Percentiles rank a stretch among this genome's conserved stretches.
Evolutionary conservation across 1,139 yeast species (phyloP).

Genomic region (Pichia sp.): DNA sequence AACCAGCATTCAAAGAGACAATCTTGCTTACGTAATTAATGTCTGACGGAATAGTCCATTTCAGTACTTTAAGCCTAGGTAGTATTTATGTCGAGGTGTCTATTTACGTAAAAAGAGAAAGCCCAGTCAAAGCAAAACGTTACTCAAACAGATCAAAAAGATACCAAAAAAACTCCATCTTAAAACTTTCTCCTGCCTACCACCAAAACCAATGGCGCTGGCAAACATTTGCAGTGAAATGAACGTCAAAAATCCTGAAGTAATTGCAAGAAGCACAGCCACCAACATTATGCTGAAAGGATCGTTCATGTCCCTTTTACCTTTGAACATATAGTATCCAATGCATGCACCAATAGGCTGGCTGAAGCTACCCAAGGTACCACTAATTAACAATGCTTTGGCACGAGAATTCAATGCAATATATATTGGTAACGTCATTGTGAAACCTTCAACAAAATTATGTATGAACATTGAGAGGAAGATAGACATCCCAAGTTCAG

Average conservation of each 20-base stretch:
- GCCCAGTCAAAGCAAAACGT: conserved; percentile 16
- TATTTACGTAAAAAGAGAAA: no score
- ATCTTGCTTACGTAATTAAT: neutral
- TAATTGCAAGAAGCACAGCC: conserved; percentile 65
- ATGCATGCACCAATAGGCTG: conserved; percentile 86
- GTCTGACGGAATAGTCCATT: neutral
- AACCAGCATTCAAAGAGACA: neutral
- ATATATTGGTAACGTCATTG: conserved; percentile 87
- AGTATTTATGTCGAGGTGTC: no score
- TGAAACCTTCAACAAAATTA: conserved; percentile 92
- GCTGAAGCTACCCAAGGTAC: conserved; percentile 72
- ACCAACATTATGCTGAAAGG: conserved; percentile 37
- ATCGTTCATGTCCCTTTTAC: conserved; percentile 29
- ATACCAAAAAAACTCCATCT: conserved; percentile 29
- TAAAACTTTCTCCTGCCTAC: conserved; percentile 49
- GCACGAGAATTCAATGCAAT: conserved; percentile 62
- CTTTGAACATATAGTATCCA: conserved; percentile 56
- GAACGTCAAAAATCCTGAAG: conserved; percentile 79
- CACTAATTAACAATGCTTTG: conserved; percentile 62
- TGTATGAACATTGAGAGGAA: conserved; percentile 83
- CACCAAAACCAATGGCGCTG: conserved; percentile 69
- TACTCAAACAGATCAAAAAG: conserved; percentile 28
- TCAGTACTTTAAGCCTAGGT: no score
- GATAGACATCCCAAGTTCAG: conserved; percentile 69
- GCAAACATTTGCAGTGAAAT: conserved; percentile 86